phyloP scores from a whole-genome alignment of 2,329 filamentous ascomycete genomes.

The Colletotrichum tanaceti region DNA sequence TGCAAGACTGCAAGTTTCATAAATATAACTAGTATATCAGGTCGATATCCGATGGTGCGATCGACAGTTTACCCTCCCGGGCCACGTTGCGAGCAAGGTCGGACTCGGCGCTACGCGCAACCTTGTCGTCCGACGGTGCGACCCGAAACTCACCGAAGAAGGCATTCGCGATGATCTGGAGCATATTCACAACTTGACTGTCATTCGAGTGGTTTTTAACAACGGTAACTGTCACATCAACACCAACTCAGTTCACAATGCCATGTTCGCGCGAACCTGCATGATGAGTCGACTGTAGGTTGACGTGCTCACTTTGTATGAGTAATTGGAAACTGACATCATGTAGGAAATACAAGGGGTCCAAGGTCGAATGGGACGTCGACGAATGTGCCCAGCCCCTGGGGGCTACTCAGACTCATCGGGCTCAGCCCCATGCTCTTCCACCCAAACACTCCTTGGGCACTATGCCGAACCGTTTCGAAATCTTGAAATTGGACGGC shows the following conservation, averaged over 20 bases:
- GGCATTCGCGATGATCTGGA: slow-evolving; percentile 78
- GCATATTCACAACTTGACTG: slow-evolving; percentile 82
- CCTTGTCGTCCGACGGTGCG: slow-evolving; percentile 72
- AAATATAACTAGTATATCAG: slow-evolving; percentile 54
- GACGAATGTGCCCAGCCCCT: slow-evolving; percentile 79
- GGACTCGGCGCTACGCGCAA: slow-evolving; percentile 77
- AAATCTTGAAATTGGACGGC: slow-evolving; percentile 65
- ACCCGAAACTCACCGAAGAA: slow-evolving; percentile 69
- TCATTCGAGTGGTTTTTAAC: slow-evolving; percentile 73
- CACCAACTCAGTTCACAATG: slow-evolving; percentile 81
- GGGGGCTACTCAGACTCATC: slow-evolving; percentile 47
- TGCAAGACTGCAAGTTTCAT: not conserved
- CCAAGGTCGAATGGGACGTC: slow-evolving; percentile 74
- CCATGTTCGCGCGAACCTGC: slow-evolving; percentile 80
- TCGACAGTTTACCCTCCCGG: slow-evolving; percentile 73
- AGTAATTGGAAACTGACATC: slow-evolving; percentile 44
- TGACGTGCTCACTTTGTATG: not conserved
- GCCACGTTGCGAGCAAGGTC: slow-evolving; percentile 74
- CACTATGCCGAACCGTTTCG: slow-evolving; percentile 69
- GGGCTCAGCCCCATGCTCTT: slow-evolving; percentile 44
- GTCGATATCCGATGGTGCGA: slow-evolving; percentile 77
- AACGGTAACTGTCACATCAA: slow-evolving; percentile 73
- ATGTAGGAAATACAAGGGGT: slow-evolving; percentile 73
- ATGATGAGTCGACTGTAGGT: slow-evolving; percentile 74
- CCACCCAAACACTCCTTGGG: slow-evolving; percentile 51